phyloP scores from a whole-genome alignment of 805 yeast species.

The Crinitomyces ghanaensis region DNA sequence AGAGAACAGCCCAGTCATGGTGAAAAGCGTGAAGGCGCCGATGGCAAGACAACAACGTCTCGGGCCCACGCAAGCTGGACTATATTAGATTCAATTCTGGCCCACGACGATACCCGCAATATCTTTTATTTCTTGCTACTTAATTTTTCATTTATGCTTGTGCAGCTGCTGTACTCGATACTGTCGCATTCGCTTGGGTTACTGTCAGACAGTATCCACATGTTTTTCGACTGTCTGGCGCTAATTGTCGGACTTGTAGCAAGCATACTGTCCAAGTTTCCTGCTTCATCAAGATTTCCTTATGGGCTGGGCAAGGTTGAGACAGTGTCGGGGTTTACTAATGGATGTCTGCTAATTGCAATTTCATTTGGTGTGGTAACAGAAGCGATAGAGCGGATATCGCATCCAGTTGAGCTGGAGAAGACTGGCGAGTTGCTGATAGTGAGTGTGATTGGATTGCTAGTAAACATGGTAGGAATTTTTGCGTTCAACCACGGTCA shows the following conservation, averaged over 20 bases:
- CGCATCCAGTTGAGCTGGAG: slow-evolving; percentile 64
- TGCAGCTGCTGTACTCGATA: slow-evolving; percentile 84
- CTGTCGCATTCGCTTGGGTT: slow-evolving; percentile 86
- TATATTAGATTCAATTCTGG: slow-evolving; percentile 28
- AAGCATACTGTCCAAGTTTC: slow-evolving; percentile 49
- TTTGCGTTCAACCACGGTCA: slow-evolving; percentile 90
- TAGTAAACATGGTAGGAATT: slow-evolving; percentile 85
- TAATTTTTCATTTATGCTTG: slow-evolving; percentile 87
- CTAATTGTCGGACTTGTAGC: slow-evolving; percentile 84
- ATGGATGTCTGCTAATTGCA: slow-evolving; percentile 78
- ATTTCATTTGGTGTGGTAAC: slow-evolving; percentile 80
- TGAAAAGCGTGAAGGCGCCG: slow-evolving; percentile 2
- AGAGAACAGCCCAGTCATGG: too few relatives aligned
- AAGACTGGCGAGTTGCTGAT: slow-evolving; percentile 74
- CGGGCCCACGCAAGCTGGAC: too few relatives aligned
- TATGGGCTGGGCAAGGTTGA: slow-evolving; percentile 80
- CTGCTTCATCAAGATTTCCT: slow-evolving; percentile 63
- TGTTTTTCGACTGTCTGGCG: slow-evolving; percentile 92
- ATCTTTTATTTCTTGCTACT: slow-evolving; percentile 78
- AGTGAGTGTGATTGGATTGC: slow-evolving; percentile 72
- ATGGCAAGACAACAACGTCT: slow-evolving; percentile 4
- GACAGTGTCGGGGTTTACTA: slow-evolving; percentile 89
- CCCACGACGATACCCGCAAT: slow-evolving; percentile 68
- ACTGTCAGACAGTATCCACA: slow-evolving; percentile 86
- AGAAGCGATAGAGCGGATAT: slow-evolving; percentile 75